Percentiles rank a stretch among this genome's conserved stretches.
Conservation (phyloP, 23 red algal genomes). For the Cyanidiococcus yangmingshanensis region DNA sequence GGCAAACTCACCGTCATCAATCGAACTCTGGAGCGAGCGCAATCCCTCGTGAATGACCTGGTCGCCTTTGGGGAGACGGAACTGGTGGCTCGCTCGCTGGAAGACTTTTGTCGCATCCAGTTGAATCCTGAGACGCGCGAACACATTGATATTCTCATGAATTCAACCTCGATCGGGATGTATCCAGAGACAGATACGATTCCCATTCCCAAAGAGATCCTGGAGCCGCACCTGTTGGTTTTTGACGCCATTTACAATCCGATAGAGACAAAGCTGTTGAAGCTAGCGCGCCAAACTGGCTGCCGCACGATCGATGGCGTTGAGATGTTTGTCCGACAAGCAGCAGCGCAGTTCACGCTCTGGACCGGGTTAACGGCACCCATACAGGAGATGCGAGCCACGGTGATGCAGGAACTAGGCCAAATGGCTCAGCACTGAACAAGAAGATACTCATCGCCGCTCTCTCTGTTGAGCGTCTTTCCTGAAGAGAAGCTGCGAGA, state of each 20-base stretch:
- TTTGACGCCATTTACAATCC: constrained; percentile 98
- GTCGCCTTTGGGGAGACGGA: constrained; percentile 3
- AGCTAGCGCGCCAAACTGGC: constrained; percentile 35
- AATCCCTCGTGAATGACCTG: constrained; percentile 39
- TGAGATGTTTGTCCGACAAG: constrained; percentile 99
- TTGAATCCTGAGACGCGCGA: not conserved
- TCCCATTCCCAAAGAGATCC: constrained; percentile 27
- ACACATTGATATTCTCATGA: constrained; percentile 70
- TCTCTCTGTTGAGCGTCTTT: no score
- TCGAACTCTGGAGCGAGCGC: constrained; percentile 46
- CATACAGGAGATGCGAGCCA: constrained; percentile 50
- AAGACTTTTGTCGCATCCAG: not conserved
- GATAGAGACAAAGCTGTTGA: constrained; percentile 55
- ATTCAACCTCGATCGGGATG: constrained; percentile 90
- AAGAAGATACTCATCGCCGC: no score
- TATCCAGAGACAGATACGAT: constrained; percentile 41
- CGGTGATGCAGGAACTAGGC: constrained; percentile 30
- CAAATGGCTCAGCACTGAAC: not conserved
- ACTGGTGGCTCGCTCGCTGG: not conserved
- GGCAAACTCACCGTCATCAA: constrained; percentile 54
- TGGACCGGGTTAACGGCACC: constrained; percentile 44
- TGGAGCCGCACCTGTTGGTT: constrained; percentile 24
- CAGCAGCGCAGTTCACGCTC: constrained; percentile 53
- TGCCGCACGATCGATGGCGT: constrained; percentile 60
- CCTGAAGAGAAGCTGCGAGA: no score